phyloP scores from a whole-genome alignment of 345 rosid genomes.

The Moringa oleifera region DNA sequence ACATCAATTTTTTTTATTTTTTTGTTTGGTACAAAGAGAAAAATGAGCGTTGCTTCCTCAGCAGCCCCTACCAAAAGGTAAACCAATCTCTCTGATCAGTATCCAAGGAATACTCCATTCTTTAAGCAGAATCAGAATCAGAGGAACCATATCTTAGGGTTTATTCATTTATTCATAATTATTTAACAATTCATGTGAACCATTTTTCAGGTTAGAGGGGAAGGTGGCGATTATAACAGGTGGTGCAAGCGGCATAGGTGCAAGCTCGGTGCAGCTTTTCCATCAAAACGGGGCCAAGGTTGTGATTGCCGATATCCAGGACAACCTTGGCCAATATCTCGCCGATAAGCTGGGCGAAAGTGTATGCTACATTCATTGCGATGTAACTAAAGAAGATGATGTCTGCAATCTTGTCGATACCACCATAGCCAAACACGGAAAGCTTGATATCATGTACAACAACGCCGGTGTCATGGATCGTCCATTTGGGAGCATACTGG shows the following conservation, averaged over 20 bases:
- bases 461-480: slow-evolving; percentile 58
- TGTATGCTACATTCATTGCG: slow-evolving; percentile 48
- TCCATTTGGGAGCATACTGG: slow-evolving; percentile 22
- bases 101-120: too few species aligned
- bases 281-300: slow-evolving; percentile 48
- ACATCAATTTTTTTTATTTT: too few species aligned
- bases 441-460: slow-evolving; percentile 52
- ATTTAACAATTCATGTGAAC: too few species aligned
- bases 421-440: slow-evolving; percentile 36
- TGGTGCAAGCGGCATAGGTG: slow-evolving; percentile 73
- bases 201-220: slow-evolving; percentile 67
- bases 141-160: too few species aligned
- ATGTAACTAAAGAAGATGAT: slow-evolving; percentile 56
- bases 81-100: too few species aligned
- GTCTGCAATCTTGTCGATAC: slow-evolving; percentile 44
- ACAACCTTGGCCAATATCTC: slow-evolving; percentile 39
- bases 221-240: slow-evolving; percentile 72
- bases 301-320: slow-evolving; percentile 54
- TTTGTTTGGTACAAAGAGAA: too few species aligned
- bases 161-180: too few species aligned
- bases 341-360: slow-evolving; percentile 30
- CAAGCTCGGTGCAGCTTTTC: slow-evolving; percentile 46
- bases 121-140: too few species aligned
- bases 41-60: too few species aligned
- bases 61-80: too few species aligned